phyloP scores from a whole-genome alignment of 73 alveolate species.

The Paramecium sexaurelia region DNA sequence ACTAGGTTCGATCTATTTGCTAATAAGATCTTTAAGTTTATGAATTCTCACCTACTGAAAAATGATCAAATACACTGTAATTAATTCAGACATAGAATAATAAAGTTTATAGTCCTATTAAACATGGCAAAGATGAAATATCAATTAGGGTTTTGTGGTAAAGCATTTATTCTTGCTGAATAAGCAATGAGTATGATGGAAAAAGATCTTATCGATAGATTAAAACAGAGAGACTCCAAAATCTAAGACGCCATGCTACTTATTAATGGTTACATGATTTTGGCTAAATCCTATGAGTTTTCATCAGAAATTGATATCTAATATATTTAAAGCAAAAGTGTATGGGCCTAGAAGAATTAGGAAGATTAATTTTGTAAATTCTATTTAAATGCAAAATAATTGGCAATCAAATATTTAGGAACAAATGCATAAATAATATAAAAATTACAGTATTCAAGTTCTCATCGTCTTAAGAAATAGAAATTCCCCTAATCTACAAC shows the following conservation, averaged over 20 bases:
- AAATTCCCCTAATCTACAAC: background rate
- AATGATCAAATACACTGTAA: background rate
- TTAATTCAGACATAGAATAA: background rate
- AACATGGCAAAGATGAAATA: conserved; percentile 18
- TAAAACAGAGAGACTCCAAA: background rate
- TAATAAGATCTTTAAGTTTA: conserved; percentile 10
- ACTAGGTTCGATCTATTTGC: background rate
- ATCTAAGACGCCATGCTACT: background rate
- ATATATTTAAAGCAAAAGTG: background rate
- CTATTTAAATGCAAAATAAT: background rate
- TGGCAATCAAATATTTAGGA: background rate
- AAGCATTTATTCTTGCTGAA: background rate
- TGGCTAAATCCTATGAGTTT: background rate
- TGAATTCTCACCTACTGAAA: background rate
- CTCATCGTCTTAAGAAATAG: background rate
- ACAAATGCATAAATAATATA: background rate
- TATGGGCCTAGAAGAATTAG: background rate
- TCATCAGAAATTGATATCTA: background rate
- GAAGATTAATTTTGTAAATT: background rate
- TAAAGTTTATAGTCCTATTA: background rate
- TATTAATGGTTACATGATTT: background rate
- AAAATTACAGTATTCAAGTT: background rate
- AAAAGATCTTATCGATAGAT: background rate
- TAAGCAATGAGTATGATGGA: background rate
- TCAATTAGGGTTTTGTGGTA: background rate